Evolutionary conservation across 2,329 filamentous ascomycete species (phyloP).

Genomic region (Penicillium sp.): DNA sequence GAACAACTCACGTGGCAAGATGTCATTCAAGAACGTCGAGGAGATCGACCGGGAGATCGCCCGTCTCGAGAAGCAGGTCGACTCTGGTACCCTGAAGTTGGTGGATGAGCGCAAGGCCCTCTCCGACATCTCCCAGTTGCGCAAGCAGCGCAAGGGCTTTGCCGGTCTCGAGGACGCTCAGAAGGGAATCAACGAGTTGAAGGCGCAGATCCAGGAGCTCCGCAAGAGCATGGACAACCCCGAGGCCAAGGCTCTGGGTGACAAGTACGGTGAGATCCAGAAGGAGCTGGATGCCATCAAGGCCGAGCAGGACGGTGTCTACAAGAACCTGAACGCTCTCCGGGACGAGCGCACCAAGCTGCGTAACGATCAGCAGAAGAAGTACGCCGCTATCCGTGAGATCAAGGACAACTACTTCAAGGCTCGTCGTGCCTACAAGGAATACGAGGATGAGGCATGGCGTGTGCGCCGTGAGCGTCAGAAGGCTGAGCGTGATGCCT

Average conservation of each 20-base stretch:
- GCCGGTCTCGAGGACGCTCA: slow-evolving; percentile 78
- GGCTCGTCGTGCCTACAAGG: slow-evolving; percentile 75
- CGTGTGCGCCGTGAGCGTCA: slow-evolving; percentile 74
- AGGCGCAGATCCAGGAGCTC: slow-evolving; percentile 82
- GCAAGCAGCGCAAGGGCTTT: slow-evolving; percentile 91
- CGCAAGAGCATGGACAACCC: slow-evolving; percentile 89
- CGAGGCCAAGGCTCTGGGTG: slow-evolving; percentile 81
- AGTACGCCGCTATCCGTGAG: slow-evolving; percentile 77
- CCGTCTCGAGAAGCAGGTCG: slow-evolving; percentile 78
- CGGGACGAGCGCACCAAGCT: slow-evolving; percentile 83
- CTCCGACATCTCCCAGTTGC: slow-evolving; percentile 75
- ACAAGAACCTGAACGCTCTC: slow-evolving; percentile 81
- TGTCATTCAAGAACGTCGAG: slow-evolving; percentile 82
- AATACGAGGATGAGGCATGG: slow-evolving; percentile 81
- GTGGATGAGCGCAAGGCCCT: slow-evolving; percentile 97
- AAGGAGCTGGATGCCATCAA: slow-evolving; percentile 87
- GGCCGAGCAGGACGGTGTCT: slow-evolving; percentile 85
- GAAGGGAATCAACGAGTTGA: slow-evolving; percentile 85
- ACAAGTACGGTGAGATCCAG: slow-evolving; percentile 82
- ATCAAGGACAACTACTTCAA: slow-evolving; percentile 87
- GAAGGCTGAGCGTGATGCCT: slow-evolving; percentile 70
- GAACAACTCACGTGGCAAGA: slow-evolving; percentile 77
- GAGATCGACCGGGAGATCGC: slow-evolving; percentile 84
- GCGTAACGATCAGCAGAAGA: slow-evolving; percentile 82
- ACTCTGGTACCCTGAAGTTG: slow-evolving; percentile 86